Conservation (phyloP, 768 basidiomycete genomes). For the Hemileccinum rubropunctum region DNA sequence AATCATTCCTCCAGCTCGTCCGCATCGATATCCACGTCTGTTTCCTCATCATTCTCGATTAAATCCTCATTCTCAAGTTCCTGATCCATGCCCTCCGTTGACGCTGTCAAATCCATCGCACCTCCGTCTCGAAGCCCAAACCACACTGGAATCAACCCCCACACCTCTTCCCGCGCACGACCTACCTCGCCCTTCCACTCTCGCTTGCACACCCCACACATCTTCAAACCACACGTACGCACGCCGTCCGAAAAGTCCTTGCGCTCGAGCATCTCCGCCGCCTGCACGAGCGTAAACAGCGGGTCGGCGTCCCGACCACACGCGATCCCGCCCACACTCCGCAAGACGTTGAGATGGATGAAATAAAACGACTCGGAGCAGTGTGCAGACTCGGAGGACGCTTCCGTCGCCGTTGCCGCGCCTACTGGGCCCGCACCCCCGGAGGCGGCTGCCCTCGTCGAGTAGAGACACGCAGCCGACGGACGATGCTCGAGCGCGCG, state of each 20-base stretch:
- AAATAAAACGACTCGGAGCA: slow-evolving; percentile 75
- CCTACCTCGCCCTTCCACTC: slow-evolving; percentile 42
- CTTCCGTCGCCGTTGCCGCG: not conserved
- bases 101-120: slow-evolving; percentile 1
- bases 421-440: not conserved
- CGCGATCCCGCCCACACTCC: slow-evolving; percentile 69
- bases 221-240: slow-evolving; percentile 48
- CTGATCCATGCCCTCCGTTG: not conserved
- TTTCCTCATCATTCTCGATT: slow-evolving; percentile 8
- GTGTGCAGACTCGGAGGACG: slow-evolving; percentile 14
- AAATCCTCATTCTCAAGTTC: slow-evolving; percentile 1
- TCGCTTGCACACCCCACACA: slow-evolving; percentile 49
- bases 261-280: slow-evolving; percentile 67
- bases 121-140: slow-evolving; percentile 45
- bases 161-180: slow-evolving; percentile 57
- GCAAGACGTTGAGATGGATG: slow-evolving; percentile 69
- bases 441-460: slow-evolving; percentile 12
- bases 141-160: slow-evolving; percentile 60
- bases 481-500: slow-evolving; percentile 52
- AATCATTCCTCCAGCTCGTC: slow-evolving; percentile 17
- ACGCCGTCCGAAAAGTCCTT: slow-evolving; percentile 69
- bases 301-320: slow-evolving; percentile 74
- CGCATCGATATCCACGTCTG: slow-evolving; percentile 4
- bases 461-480: slow-evolving; percentile 48
- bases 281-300: slow-evolving; percentile 64